Base-by-base conservation (phyloP, 108 stramenopile species). In the Nitzschia palea region DNA sequence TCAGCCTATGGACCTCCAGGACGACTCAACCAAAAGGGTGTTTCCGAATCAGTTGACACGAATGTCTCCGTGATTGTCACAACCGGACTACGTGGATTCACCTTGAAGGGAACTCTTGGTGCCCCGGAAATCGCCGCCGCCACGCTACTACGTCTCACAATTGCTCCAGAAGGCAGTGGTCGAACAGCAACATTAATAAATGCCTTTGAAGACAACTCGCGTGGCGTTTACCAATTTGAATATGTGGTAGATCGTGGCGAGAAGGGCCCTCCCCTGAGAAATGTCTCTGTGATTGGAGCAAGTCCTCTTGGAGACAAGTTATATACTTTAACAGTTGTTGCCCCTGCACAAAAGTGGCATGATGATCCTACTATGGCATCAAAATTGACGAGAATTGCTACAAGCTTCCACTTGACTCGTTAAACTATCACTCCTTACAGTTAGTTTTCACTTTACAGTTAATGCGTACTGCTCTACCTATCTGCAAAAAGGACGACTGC, bases 1-100 rank as follows among this genome's bases (percentile, higher is more conserved):
- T 56, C 83, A 28, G 89, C 89, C 28, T 90, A 80, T 74, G 89
- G 89, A 2, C 89, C 89, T 25, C 82, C 89, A 2, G 85, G 89
- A 12, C 65, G 77, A 28, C 32, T 78, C 2, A 76, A 86, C 67
- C 20, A 50, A 17, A 70, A 63, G 15, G 89, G 86, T 17, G 71
- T 85, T 36, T 80, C 82, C 0, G 72, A 84, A 68, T 55, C 71
- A 44, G 83, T 75, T 26, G 86, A 87, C 35, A 87, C 89, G 0
- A 90, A 90, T 65, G 83, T 90, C 22, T 90, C 89, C 14, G 82
- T 87, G 18, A 74, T 87, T 29, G 71, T 80, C 17, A 74, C 82
- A 8, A 51, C 52, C 2, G 70, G 55, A 0, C 58, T 74, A 8
- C 53, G 59, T 26, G 85, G 85, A 42, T 87, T 87, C 60, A 67